These are phyloP conservation scores for Blastomyces parvus DNA, from an alignment of 2,329 filamentous ascomycete species.

Conservation along the genomic window DNA sequence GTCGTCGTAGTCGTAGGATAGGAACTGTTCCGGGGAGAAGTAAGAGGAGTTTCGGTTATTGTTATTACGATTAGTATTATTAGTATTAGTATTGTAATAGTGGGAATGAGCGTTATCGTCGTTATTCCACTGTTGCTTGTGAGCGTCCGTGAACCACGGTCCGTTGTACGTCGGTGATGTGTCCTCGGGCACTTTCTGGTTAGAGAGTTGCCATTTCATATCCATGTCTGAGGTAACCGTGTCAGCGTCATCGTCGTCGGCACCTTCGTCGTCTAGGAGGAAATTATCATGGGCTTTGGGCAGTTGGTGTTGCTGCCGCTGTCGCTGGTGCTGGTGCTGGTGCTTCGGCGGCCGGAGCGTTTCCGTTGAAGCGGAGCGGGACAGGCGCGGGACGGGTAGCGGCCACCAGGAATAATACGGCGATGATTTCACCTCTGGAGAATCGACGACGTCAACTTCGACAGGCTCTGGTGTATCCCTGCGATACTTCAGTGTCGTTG, in stretches of 20 bases:
- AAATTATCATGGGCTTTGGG: conserved; percentile 9
- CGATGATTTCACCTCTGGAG: not conserved
- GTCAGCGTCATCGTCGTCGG: not conserved
- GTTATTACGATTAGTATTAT: not conserved
- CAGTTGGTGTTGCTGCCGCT: not conserved
- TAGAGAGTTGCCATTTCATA: conserved; percentile 6
- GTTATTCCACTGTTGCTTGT: not conserved
- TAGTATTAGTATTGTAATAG: not conserved
- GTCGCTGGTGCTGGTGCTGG: no score
- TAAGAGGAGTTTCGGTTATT: not conserved
- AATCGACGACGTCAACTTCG: not conserved
- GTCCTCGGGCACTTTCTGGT: not conserved
- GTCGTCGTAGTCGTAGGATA: conserved; percentile 12
- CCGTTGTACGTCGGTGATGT: not conserved
- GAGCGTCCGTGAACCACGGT: conserved; percentile 23
- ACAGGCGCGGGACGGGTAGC: conserved; percentile 5
- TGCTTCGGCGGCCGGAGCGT: conserved; percentile 10
- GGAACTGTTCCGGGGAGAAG: conserved; percentile 12
- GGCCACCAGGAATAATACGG: conserved; percentile 8
- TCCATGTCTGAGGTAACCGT: conserved; percentile 7
- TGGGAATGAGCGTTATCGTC: not conserved
- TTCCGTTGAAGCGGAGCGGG: conserved; percentile 11
- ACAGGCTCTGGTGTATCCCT: conserved; percentile 14
- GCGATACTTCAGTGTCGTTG: conserved; percentile 72
- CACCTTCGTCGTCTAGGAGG: conserved; percentile 9